These are phyloP conservation scores for Sporothrix protearum DNA, from an alignment of 2,329 filamentous ascomycete species.

Conservation along the genomic window DNA sequence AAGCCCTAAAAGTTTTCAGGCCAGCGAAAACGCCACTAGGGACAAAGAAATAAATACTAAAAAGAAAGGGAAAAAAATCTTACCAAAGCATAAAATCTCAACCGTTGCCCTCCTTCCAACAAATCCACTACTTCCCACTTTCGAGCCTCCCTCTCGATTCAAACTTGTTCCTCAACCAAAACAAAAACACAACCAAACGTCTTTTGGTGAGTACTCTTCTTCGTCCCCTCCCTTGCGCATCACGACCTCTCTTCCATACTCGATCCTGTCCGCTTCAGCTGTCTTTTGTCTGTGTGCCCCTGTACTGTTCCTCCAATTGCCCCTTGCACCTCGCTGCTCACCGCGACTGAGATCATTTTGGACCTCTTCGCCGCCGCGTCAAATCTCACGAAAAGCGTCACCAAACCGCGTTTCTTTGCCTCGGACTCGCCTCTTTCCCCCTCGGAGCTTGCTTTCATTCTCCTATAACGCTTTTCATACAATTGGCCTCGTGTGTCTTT, in stretches of 20 bases:
- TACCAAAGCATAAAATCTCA: conserved; percentile 26
- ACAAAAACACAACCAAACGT: conserved; percentile 19
- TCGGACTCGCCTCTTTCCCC: background rate
- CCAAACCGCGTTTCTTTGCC: background rate
- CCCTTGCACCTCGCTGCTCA: background rate
- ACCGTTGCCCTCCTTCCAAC: conserved; percentile 25
- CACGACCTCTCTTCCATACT: background rate
- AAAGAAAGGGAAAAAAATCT: conserved; percentile 25
- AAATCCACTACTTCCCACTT: conserved; percentile 27
- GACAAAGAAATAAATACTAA: conserved; percentile 22
- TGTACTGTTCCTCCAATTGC: background rate
- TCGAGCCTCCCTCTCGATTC: conserved; percentile 16
- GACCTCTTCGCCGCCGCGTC: conserved; percentile 6
- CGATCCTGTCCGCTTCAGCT: background rate
- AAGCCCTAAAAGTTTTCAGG: conserved; percentile 22
- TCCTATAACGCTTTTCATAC: background rate
- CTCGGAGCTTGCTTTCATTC: background rate
- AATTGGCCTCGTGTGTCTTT: background rate
- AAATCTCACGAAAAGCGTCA: conserved; percentile 1
- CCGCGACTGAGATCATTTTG: conserved; percentile 5
- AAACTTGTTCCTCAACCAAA: conserved; percentile 22
- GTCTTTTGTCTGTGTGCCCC: background rate
- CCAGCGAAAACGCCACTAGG: conserved; percentile 24
- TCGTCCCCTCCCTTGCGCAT: background rate
- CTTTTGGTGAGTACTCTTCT: conserved; percentile 15